phyloP scores from a whole-genome alignment of 176 grass and related monocot genomes.

The Triticum dicoccoides region DNA sequence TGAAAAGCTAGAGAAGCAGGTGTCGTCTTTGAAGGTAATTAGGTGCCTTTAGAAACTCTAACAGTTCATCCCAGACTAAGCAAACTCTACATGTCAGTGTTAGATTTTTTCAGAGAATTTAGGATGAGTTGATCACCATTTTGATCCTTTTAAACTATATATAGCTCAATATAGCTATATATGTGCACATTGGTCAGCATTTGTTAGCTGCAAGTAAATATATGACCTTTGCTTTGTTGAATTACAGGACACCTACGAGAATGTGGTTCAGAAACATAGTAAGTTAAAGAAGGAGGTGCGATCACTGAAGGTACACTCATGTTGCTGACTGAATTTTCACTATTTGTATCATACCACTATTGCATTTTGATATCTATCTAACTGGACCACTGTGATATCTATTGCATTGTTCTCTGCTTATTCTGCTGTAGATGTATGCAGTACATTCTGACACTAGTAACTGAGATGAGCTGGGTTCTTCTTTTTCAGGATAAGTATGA shows the following conservation, averaged over 20 bases:
- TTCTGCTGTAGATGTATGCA: background rate
- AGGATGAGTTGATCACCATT: too few relatives aligned
- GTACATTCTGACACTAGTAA: background rate
- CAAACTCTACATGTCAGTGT: too few relatives aligned
- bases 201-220: slow-evolving; percentile 2
- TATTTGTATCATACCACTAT: background rate
- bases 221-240: background rate
- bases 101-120: too few relatives aligned
- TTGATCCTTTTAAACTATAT: too few relatives aligned
- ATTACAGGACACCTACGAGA: slow-evolving; percentile 40
- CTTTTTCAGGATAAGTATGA: slow-evolving; percentile 55
- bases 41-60: background rate
- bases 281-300: slow-evolving; percentile 40
- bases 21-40: slow-evolving; percentile 43
- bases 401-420: background rate
- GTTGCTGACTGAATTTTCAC: background rate
- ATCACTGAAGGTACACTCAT: slow-evolving; percentile 47
- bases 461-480: background rate
- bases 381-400: background rate
- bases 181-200: too few relatives aligned
- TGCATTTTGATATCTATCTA: background rate
- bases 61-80: background rate
- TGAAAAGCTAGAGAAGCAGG: slow-evolving; percentile 47
- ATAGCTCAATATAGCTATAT: too few relatives aligned
- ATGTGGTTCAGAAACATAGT: slow-evolving; percentile 28